Base-by-base conservation (phyloP, 2,329 filamentous ascomycete genomes). In the Calonectria crousiana region DNA sequence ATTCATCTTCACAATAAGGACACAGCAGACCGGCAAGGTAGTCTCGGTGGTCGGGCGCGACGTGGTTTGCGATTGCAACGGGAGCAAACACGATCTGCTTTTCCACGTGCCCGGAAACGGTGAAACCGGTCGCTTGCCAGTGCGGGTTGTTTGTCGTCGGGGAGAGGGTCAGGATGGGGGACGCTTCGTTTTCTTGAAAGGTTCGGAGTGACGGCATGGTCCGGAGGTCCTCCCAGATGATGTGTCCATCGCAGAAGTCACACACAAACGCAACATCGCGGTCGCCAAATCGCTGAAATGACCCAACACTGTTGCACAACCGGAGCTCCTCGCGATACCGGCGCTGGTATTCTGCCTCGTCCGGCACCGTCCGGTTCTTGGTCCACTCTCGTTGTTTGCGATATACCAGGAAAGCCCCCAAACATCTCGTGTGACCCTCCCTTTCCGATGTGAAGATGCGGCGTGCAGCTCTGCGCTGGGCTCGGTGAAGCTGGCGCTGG, bases 211-310 rank as follows among this genome's bases (percentile, higher is more conserved):
- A 87, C 8, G 90, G 90, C 83, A 92, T 88, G 64, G 83, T 84
- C 75, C 87, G 85, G 38, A 92, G 78, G 78, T 92, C 89, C 72
- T 89, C 86, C 90, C 90, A 92, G 28, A 92, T 83, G 30, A 92
- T 83, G 78, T 90, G 89, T 2, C 90, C 90, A 79, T 92, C 90
- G 83, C 90, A 92, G 79, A 89, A 92, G 82, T 92, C 90, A 83
- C 90, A 92, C 10, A 91, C 85, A 78, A 92, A 92, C 10, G 88
- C 90, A 62, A 91, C 86, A 74, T 91, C 90, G 49, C 82, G 80
- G 38, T 90, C 88, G 52, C 87, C 89, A 67, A 91, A 88, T 18
- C 89, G 86, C 82, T 91, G 88, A 74, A 92, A 92, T 34, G 85
- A 84, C n/a, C 90, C 90, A 2, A 90, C 85, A 5, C 82, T 80